A percentile compares a stretch with the other conserved stretches of the same genome.
Conservation (phyloP, 805 yeast species). For the Teunomyces tritomae region DNA sequence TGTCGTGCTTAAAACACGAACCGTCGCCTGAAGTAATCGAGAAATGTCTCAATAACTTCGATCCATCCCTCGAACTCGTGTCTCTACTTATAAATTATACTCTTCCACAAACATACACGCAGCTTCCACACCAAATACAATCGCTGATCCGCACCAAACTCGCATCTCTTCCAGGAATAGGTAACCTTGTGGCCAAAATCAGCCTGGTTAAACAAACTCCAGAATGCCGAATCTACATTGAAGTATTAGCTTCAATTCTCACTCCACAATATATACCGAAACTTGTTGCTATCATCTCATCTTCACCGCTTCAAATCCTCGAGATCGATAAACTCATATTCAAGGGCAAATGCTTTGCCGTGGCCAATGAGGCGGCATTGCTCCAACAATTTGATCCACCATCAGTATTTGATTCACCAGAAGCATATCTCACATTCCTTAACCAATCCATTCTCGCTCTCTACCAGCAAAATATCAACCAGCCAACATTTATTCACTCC, state of each 20-base stretch:
- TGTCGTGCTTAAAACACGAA: neutral
- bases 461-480: neutral
- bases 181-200: conserved; percentile 25
- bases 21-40: conserved; percentile 10
- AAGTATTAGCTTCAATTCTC: conserved; percentile 15
- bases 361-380: conserved; percentile 21
- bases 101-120: conserved; percentile 29
- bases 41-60: neutral
- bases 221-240: conserved; percentile 6
- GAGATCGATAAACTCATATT: conserved; percentile 40
- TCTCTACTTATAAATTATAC: conserved; percentile 28
- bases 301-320: conserved; percentile 13
- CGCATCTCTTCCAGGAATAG: conserved; percentile 28
- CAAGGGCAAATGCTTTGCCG: conserved; percentile 28
- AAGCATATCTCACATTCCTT: conserved; percentile 20
- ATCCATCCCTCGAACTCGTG: conserved; percentile 13
- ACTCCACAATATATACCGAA: neutral
- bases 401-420: conserved; percentile 12
- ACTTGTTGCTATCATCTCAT: conserved; percentile 5
- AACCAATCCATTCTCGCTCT: conserved; percentile 15
- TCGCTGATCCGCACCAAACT: conserved; percentile 13
- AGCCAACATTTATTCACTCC: conserved; percentile 17
- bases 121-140: conserved; percentile 15
- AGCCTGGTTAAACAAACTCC: neutral
- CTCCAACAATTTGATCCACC: conserved; percentile 7